phyloP scores from a whole-genome alignment of 495 filamentous ascomycete genomes.

The Chaetomium cochliodes region DNA sequence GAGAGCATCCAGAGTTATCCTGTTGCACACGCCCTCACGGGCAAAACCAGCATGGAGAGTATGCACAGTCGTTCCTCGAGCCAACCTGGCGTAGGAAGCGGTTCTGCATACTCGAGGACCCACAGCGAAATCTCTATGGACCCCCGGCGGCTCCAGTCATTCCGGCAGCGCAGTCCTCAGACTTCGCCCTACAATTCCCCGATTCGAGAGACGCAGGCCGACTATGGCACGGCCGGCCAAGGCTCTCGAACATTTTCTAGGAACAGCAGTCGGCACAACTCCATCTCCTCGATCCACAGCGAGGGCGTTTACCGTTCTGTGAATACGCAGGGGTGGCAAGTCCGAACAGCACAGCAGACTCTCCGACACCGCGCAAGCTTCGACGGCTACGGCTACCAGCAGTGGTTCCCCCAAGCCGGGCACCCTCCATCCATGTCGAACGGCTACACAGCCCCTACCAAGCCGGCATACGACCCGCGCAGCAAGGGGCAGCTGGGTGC shows the following conservation, averaged over 20 bases:
- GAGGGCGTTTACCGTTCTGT: conserved; percentile 26
- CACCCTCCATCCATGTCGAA: conserved; percentile 43
- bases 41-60: conserved; percentile 38
- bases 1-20: conserved; percentile 38
- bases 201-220: conserved; percentile 36
- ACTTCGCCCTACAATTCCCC: conserved; percentile 22
- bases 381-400: conserved; percentile 38
- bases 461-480: conserved; percentile 31
- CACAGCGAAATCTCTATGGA: conserved; percentile 23
- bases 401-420: conserved; percentile 23
- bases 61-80: conserved; percentile 32
- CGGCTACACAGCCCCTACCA: conserved; percentile 35
- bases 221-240: conserved; percentile 25
- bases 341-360: conserved; percentile 25
- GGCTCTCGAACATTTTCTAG: conserved; percentile 35
- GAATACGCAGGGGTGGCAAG: conserved; percentile 31
- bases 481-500: conserved; percentile 30
- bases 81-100: conserved; percentile 14
- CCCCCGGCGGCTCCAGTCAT: conserved; percentile 28
- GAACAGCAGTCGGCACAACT: conserved; percentile 34
- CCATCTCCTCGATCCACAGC: conserved; percentile 28
- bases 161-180: conserved; percentile 24
- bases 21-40: conserved; percentile 26
- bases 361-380: conserved; percentile 45
- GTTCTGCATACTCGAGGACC: conserved; percentile 7